Conservation (phyloP, 148 eudicot genomes). For the Gaultheria prostrata region DNA sequence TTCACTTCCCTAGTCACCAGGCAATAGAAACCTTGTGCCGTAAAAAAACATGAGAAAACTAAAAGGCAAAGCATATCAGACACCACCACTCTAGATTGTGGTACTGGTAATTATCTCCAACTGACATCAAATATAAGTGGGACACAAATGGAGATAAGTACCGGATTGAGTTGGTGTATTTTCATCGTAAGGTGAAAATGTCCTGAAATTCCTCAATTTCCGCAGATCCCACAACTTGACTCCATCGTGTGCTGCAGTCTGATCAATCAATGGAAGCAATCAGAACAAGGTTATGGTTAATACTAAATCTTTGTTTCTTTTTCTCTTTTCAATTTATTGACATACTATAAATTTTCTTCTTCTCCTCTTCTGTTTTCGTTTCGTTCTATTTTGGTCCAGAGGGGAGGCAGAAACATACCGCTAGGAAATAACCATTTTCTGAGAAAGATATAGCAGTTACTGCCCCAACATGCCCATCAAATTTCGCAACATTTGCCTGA, state of each 20-base stretch:
- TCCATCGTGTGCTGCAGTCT: conserved; percentile 98
- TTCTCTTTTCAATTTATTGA: background rate
- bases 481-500: conserved; percentile 82
- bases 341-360: background rate
- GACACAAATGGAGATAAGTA: conserved; percentile 22
- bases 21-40: background rate
- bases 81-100: background rate
- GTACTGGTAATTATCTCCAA: background rate
- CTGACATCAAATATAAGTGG: background rate
- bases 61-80: background rate
- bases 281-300: background rate
- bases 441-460: conserved; percentile 91
- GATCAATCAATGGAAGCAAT: conserved; percentile 20
- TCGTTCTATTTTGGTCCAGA: background rate
- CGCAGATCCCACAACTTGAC: conserved; percentile 98
- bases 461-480: conserved; percentile 86
- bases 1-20: background rate
- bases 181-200: conserved; percentile 68
- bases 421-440: conserved; percentile 96
- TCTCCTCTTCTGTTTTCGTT: background rate
- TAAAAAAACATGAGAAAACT: background rate
- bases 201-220: conserved; percentile 79
- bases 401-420: conserved; percentile 41
- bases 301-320: background rate
- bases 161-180: conserved; percentile 80